Percentiles rank a stretch among this genome's conserved stretches.
These are phyloP conservation scores for Stemphylium beticola DNA, from an alignment of 2,329 filamentous ascomycete genomes.

Conservation along the genomic window DNA sequence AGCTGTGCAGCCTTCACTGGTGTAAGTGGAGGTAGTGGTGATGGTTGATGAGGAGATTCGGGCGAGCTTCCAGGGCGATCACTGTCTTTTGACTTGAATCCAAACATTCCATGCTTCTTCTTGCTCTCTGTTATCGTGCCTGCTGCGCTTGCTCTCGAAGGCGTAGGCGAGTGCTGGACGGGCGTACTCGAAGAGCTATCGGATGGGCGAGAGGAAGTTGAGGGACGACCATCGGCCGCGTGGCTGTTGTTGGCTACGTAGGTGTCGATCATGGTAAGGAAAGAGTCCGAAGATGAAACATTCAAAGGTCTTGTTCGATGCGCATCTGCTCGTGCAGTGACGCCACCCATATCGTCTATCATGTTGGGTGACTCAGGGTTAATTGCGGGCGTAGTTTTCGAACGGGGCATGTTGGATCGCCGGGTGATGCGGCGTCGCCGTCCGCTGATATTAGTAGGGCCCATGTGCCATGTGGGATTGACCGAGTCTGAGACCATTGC, in stretches of 20 bases:
- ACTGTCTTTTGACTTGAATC: conserved; percentile 19
- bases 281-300: conserved; percentile 2
- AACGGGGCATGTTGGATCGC: conserved; percentile 21
- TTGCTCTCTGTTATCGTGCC: conserved; percentile 11
- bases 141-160: conserved; percentile 2
- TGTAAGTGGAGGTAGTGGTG: conserved; percentile 26
- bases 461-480: conserved; percentile 4
- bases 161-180: conserved; percentile 5
- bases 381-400: conserved; percentile 23
- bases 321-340: neutral
- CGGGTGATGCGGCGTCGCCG: conserved; percentile 30
- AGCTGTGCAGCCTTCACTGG: conserved; percentile 31
- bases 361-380: conserved; percentile 4
- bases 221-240: neutral
- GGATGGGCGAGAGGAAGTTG: neutral
- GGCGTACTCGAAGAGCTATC: neutral
- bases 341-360: conserved; percentile 7
- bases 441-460: conserved; percentile 17
- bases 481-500: conserved; percentile 5
- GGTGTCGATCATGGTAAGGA: conserved; percentile 5
- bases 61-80: conserved; percentile 13
- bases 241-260: conserved; percentile 4
- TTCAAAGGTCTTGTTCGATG: conserved; percentile 9
- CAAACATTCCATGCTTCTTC: conserved; percentile 27
- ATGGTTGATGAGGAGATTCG: conserved; percentile 4